These are phyloP conservation scores for Puya raimondii DNA, from an alignment of 176 grass and related monocot species.

Conservation along the genomic window DNA sequence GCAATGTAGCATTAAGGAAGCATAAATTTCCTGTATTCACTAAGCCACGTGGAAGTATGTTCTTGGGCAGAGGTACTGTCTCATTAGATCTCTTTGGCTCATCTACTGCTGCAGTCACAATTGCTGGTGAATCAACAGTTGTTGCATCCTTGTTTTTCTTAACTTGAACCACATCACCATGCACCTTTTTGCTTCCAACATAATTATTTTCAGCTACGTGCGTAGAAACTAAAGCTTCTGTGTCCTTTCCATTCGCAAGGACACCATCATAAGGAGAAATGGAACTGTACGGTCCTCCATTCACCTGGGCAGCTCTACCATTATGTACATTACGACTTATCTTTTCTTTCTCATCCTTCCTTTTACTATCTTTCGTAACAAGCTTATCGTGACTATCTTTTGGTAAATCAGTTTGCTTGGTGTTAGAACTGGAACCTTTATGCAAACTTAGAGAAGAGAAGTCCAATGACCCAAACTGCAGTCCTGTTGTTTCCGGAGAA, in stretches of 20 bases:
- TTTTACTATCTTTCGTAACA: constrained; percentile 16
- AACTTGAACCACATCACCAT: constrained; percentile 24
- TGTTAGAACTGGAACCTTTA: constrained; percentile 19
- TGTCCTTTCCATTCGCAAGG: constrained; percentile 18
- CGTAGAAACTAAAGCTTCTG: constrained; percentile 15
- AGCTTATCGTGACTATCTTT: constrained; percentile 6
- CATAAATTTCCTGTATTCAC: constrained; percentile 92
- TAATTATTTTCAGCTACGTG: constrained; percentile 1
- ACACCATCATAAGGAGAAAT: constrained; percentile 29
- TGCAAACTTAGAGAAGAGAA: constrained; percentile 36
- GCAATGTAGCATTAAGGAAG: constrained; percentile 91
- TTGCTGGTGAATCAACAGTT: constrained; percentile 17
- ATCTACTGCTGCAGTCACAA: constrained; percentile 28
- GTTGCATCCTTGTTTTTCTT: constrained; percentile 27
- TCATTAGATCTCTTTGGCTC: constrained; percentile 23
- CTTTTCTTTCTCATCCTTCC: constrained; percentile 19
- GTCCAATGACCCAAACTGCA: constrained; percentile 71
- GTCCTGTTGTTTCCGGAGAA: constrained; percentile 29
- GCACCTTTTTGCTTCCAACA: constrained; percentile 13
- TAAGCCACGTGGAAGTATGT: constrained; percentile 72
- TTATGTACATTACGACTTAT: constrained; percentile 22
- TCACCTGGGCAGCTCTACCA: constrained; percentile 26
- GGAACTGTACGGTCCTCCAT: constrained; percentile 29
- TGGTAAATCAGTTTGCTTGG: constrained; percentile 29
- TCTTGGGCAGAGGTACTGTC: constrained; percentile 28